Percentiles rank a stretch among this genome's conserved stretches.
phyloP scores from a whole-genome alignment of 2,329 filamentous ascomycete genomes.

The Erysiphe pisi region DNA sequence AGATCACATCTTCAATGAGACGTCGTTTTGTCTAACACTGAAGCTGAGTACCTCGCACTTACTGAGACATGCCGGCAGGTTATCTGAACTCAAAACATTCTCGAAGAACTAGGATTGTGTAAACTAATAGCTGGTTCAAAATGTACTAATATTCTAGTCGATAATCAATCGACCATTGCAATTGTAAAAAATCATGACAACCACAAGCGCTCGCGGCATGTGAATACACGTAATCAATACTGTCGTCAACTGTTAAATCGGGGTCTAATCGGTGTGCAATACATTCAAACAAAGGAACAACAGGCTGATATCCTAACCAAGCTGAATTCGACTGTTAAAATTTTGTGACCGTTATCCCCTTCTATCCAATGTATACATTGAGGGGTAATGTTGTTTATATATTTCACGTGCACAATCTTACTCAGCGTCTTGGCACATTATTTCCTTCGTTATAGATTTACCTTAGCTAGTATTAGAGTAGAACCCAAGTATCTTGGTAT shows the following conservation, averaged over 20 bases:
- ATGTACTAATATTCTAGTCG: conserved; percentile 15
- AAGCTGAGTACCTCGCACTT: conserved; percentile 26
- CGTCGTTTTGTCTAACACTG: conserved; percentile 7
- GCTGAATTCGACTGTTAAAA: neutral
- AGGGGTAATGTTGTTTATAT: too few species aligned
- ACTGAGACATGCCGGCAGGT: conserved; percentile 25
- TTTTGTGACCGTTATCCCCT: neutral
- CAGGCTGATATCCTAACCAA: conserved; percentile 22
- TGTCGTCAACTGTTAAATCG: conserved; percentile 15
- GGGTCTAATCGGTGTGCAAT: conserved; percentile 17
- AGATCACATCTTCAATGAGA: conserved; percentile 20
- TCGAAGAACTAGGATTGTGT: neutral
- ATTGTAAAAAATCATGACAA: conserved; percentile 24
- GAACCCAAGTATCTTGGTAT: too few species aligned
- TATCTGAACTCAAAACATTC: neutral
- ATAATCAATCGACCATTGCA: conserved; percentile 26
- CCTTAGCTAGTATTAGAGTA: too few species aligned
- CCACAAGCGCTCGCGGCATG: conserved; percentile 25
- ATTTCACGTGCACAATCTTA: too few species aligned
- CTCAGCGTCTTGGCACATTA: too few species aligned
- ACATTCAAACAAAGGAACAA: conserved; percentile 16
- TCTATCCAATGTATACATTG: neutral
- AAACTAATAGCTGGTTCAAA: neutral
- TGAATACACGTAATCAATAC: conserved; percentile 22
- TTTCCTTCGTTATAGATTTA: too few species aligned